phyloP scores from a whole-genome alignment of 306 rosid genomes.

The Trifolium fragiferum region DNA sequence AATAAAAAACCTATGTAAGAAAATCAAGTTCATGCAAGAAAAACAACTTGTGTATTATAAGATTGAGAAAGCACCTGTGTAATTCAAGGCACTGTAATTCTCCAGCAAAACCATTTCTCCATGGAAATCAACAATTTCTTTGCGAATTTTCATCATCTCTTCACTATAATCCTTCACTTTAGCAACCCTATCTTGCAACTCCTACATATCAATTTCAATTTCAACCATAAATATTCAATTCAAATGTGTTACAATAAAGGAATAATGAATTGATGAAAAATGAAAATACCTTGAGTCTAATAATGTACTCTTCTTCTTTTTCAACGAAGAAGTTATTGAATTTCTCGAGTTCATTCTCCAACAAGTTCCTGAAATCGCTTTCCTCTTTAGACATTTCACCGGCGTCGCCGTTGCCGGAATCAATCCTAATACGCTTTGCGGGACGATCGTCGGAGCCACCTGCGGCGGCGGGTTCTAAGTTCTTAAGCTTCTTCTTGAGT shows the following conservation, averaged over 20 bases:
- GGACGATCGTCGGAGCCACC: conserved; percentile 45
- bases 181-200: conserved; percentile 87
- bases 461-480: conserved; percentile 56
- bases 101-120: conserved; percentile 99
- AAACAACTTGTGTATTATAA: neutral
- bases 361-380: conserved; percentile 61
- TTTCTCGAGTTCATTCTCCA: conserved; percentile 92
- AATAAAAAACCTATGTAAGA: too few relatives aligned
- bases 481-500: conserved; percentile 86
- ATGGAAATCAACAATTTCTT: conserved; percentile 96
- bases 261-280: neutral
- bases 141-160: conserved; percentile 73
- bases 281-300: conserved; percentile 75
- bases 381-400: conserved; percentile 66
- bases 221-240: conserved; percentile 30
- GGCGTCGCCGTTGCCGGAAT: conserved; percentile 29
- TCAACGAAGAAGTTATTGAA: conserved; percentile 91
- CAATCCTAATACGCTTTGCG: conserved; percentile 58
- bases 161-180: conserved; percentile 73
- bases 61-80: conserved; percentile 67
- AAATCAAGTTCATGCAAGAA: neutral
- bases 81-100: conserved; percentile 95
- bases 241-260: neutral
- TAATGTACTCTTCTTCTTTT: conserved; percentile 94
- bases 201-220: conserved; percentile 57